Conservation (phyloP, 805 yeast species). For the Maudiozyma pseudohumilis region DNA sequence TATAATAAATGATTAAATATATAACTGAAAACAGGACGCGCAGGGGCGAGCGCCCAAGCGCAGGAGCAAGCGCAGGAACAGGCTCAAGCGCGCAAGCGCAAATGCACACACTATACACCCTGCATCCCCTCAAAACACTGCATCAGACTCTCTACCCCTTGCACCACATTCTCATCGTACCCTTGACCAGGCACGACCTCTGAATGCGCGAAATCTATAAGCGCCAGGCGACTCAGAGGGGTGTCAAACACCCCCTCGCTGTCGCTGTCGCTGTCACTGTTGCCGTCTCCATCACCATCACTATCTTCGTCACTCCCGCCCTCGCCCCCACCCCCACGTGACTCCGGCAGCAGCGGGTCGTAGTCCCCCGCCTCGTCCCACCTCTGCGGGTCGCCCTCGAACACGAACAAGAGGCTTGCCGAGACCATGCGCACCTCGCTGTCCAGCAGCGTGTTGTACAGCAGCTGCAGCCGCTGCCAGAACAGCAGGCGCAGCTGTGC, state of each 20-base stretch:
- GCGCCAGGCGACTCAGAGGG: slow-evolving; percentile 44
- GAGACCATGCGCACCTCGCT: slow-evolving; percentile 59
- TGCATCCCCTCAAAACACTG: too few relatives aligned
- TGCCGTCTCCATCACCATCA: slow-evolving; percentile 27
- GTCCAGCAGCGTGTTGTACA: slow-evolving; percentile 54
- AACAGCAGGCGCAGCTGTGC: slow-evolving; percentile 37
- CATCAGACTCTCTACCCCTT: slow-evolving; percentile 55
- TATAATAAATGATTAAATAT: too few relatives aligned
- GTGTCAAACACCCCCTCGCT: slow-evolving; percentile 21
- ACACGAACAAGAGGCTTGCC: slow-evolving; percentile 62
- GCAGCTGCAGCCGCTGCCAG: slow-evolving; percentile 48
- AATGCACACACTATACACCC: too few relatives aligned
- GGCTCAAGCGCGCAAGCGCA: too few relatives aligned
- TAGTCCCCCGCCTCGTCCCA: slow-evolving; percentile 39
- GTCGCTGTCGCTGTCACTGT: slow-evolving; percentile 26
- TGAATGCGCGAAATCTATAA: slow-evolving; percentile 92
- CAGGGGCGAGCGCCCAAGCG: too few relatives aligned
- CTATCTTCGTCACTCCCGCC: slow-evolving; percentile 29
- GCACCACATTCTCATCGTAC: slow-evolving; percentile 58
- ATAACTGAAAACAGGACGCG: too few relatives aligned
- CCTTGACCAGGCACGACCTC: slow-evolving; percentile 51
- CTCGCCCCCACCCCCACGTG: slow-evolving; percentile 23
- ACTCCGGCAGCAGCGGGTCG: slow-evolving; percentile 32
- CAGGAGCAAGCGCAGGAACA: too few relatives aligned
- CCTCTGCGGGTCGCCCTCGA: slow-evolving; percentile 52